Base-by-base conservation (phyloP, 352 stramenopile species). In the Phytophthora idaei region DNA sequence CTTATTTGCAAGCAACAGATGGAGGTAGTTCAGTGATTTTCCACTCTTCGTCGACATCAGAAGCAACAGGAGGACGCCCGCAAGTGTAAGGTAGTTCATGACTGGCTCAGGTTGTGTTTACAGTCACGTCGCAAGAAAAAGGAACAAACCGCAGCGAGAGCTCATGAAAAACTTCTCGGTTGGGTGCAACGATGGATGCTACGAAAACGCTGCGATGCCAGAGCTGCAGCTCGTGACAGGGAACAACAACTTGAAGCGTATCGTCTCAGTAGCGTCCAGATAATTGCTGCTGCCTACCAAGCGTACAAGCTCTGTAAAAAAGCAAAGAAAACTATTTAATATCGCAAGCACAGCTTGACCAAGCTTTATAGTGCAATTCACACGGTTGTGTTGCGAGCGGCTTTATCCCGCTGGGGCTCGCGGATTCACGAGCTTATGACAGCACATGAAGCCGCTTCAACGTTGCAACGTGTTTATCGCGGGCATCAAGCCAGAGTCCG, bases 11-110 rank as follows among this genome's bases (percentile, higher is more conserved):
- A 78, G 25, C 57, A 17, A 12, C 37, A 64, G 45, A 53, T 67
- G 29, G 70, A 73, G 39, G 56, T 68, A 52, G 27, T 59, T 14
- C 47, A 52, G 28, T 52, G n/a, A 11, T 61, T 74, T 51, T 32
- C 25, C 3, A 42, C 9, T 0, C 25, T 74, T 53, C 61, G 61
- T 39, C 17, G 27, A 28, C 41, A 58, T 14, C 55, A 64, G 25
- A 50, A 59, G 3, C 44, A 57, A 28, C 5, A 31, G 17, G 44
- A 39, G 11, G 49, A 74, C 12, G 37, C 56, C 1, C 61, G 46
- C n/a, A 44, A 60, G 37, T 50, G 39, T 6, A 57, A 37, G 9
- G 11, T 58, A 28, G 37, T 63, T 12, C 15, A 39, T 7, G 15
- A 60, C 2, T 74, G 67, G 67, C 41, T 73, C 25, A 11, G 0